phyloP scores from a whole-genome alignment of 1,139 yeast species.

The Meyerozyma elateridarum region DNA sequence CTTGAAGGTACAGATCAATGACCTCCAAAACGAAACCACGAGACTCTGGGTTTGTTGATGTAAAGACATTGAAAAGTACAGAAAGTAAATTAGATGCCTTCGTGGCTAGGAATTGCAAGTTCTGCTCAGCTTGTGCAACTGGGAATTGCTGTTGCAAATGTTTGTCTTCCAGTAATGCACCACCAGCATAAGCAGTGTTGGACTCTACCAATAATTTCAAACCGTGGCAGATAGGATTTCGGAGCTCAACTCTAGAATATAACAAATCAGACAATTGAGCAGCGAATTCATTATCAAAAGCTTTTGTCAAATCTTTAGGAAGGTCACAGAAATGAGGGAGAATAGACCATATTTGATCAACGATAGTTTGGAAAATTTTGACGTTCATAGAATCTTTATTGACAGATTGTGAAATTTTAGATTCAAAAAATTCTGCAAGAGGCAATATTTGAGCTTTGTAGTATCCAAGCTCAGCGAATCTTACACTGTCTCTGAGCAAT shows the following conservation, averaged over 20 bases:
- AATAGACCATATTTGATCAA: constrained; percentile 90
- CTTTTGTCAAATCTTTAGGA: constrained; percentile 62
- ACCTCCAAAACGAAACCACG: constrained; percentile 84
- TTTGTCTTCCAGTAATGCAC: constrained; percentile 53
- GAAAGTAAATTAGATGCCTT: constrained; percentile 75
- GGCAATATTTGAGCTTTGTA: constrained; percentile 67
- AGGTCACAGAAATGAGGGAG: constrained; percentile 86
- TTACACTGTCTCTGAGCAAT: constrained; percentile 80
- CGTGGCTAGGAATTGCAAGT: constrained; percentile 57
- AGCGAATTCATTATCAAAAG: constrained; percentile 76
- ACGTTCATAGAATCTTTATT: constrained; percentile 55
- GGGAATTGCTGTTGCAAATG: constrained; percentile 62
- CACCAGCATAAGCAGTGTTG: constrained; percentile 58
- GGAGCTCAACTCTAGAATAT: constrained; percentile 68
- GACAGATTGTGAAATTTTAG: constrained; percentile 39
- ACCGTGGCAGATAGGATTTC: constrained; percentile 78
- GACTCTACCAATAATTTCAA: constrained; percentile 76
- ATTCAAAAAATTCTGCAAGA: constrained; percentile 53
- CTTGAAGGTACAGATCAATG: constrained; percentile 71
- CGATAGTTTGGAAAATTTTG: constrained; percentile 75
- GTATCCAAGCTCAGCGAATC: constrained; percentile 62
- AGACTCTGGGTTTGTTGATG: constrained; percentile 79
- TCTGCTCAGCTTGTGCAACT: constrained; percentile 47
- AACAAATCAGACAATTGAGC: constrained; percentile 67
- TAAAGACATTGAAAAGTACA: constrained; percentile 84